Conservation (phyloP, 139 green algal species). For the Closterium sp. region DNA sequence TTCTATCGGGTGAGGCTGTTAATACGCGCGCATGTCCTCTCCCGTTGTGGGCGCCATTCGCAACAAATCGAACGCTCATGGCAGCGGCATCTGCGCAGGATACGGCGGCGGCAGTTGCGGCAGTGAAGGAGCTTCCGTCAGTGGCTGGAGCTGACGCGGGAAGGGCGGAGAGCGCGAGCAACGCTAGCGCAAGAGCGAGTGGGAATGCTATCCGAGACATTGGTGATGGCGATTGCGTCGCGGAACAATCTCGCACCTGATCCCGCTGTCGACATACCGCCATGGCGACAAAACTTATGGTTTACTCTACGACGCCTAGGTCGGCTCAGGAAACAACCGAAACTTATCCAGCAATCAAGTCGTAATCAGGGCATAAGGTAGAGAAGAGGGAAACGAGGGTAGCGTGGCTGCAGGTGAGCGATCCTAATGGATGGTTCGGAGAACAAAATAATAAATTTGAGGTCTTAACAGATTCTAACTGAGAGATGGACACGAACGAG, state of each 20-base stretch:
- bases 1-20: background rate
- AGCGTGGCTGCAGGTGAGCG: too few relatives aligned
- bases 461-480: too few relatives aligned
- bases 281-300: background rate
- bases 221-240: background rate
- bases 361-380: too few relatives aligned
- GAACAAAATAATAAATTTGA: too few relatives aligned
- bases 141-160: background rate
- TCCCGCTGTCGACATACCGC: background rate
- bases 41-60: background rate
- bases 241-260: background rate
- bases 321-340: background rate
- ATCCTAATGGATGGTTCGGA: too few relatives aligned
- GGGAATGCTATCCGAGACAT: background rate
- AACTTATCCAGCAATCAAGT: background rate
- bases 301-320: too few relatives aligned
- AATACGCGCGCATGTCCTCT: background rate
- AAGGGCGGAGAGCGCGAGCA: background rate
- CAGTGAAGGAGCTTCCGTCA: background rate
- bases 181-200: background rate
- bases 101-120: background rate
- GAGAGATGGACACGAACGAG: too few relatives aligned
- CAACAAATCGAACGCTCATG: background rate
- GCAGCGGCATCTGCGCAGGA: background rate
- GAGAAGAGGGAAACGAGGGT: background rate